Evolutionary conservation across 2,329 filamentous ascomycete genomes (phyloP), one percentile per base, ranked within the genome.

Genomic region (Eutypella sp.): DNA sequence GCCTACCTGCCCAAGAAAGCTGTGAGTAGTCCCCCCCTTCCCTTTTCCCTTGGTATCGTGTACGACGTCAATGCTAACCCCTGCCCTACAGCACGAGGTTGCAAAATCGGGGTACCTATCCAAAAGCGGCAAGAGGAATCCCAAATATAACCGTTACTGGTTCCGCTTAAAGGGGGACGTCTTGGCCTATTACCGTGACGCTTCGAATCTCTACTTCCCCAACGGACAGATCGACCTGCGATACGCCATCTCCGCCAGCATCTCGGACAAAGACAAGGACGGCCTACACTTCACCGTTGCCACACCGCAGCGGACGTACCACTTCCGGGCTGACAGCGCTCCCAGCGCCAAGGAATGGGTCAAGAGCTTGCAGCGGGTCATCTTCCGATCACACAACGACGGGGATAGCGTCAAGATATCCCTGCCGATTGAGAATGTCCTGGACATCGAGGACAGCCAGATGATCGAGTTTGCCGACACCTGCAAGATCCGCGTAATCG

Each of bases 371-470:
- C 92, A 96, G 61, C 87, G 93, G 48, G 91, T 96, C 56, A 96
- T 97, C 47, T 97, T 97, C 62, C 80, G 91, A 42, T 92, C 90
- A 10, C 91, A 95, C 67, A 97, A 97, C 60, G 92, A 96, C 52
- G 92, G 93, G 9, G 91, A 96, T 62, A 96, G 91, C 61, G 89
- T 99, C 64, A 97, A 97, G 71, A 95, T 97, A 45, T 93, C 88
- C 1, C 70, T 97, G 23, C 92, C 91, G 1, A 87, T 96, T 42
- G 79, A 84, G 48, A 96, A 95, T 54, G 79, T 97, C 18, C 83
- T 97, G 47, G 92, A 97, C 56, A 83, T 97, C 39, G 93, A 97
- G 64, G 88, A 96, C 53, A 93, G 85, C 40, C 85, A 89, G 46
- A 89, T 96, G 69, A 78, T 95, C 45, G 89, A 95, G 52, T 90